A percentile compares a stretch with the other conserved stretches of the same genome.
These are phyloP conservation scores for Fusarium redolens DNA, from an alignment of 2,329 filamentous ascomycete species.

Conservation along the genomic window DNA sequence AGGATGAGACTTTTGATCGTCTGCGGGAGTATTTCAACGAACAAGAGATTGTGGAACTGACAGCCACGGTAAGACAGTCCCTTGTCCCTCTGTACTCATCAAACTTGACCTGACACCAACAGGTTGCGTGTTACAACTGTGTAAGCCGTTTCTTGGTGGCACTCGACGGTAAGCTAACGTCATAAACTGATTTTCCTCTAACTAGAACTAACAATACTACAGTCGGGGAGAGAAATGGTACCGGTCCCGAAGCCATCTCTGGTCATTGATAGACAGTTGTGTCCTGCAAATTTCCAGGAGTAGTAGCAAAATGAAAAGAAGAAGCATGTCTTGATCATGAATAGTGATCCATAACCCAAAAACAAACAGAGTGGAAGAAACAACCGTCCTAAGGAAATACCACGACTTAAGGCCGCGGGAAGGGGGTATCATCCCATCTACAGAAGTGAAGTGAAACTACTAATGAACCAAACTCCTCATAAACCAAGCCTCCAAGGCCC, in stretches of 20 bases:
- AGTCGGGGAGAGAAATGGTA: slow-evolving; percentile 69
- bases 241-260: slow-evolving; percentile 58
- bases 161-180: slow-evolving; percentile 70
- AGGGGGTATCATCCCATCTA: slow-evolving; percentile 57
- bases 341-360: not conserved
- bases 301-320: slow-evolving; percentile 5
- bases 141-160: slow-evolving; percentile 87
- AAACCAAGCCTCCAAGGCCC: slow-evolving; percentile 16
- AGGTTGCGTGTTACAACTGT: slow-evolving; percentile 82
- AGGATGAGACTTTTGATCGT: slow-evolving; percentile 73
- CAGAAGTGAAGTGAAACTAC: slow-evolving; percentile 44
- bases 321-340: not conserved
- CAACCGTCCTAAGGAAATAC: slow-evolving; percentile 19
- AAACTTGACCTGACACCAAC: slow-evolving; percentile 27
- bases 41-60: slow-evolving; percentile 83
- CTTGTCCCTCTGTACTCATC: not conserved
- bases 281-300: slow-evolving; percentile 7
- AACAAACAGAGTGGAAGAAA: not conserved
- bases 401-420: slow-evolving; percentile 29
- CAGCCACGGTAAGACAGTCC: slow-evolving; percentile 69
- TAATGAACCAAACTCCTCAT: slow-evolving; percentile 37
- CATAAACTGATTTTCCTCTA: slow-evolving; percentile 14
- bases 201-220: slow-evolving; percentile 42
- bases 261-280: slow-evolving; percentile 47
- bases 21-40: slow-evolving; percentile 73